Percentiles rank a stretch among this genome's conserved stretches.
Conservation (phyloP, 768 basidiomycete species). For the Ramaria rubella region DNA sequence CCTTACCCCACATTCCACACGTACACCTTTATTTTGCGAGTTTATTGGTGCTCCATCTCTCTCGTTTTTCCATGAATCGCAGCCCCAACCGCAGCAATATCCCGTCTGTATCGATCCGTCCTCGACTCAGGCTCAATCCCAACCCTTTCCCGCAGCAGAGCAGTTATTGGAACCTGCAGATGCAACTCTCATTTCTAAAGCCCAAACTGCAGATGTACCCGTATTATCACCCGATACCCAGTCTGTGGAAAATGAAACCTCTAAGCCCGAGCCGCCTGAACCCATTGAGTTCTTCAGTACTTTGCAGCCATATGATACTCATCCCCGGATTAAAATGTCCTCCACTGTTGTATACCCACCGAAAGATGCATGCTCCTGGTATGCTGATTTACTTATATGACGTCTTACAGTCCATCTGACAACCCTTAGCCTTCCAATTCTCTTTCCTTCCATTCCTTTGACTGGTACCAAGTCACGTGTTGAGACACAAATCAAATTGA, state of each 20-base stretch:
- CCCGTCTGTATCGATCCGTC: background rate
- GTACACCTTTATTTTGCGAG: background rate
- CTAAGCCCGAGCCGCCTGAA: background rate
- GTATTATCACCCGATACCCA: background rate
- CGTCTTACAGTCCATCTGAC: background rate
- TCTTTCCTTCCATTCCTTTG: constrained; percentile 78
- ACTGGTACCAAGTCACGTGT: constrained; percentile 85
- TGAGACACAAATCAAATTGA: constrained; percentile 89
- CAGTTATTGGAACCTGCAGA: background rate
- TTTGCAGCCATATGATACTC: background rate
- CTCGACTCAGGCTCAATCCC: background rate
- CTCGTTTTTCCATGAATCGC: background rate
- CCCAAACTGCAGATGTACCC: background rate
- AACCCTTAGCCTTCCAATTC: constrained; percentile 58
- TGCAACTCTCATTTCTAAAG: background rate
- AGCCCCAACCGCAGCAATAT: background rate
- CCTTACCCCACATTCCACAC: background rate
- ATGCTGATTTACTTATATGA: background rate
- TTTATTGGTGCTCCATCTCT: background rate
- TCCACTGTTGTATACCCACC: constrained; percentile 9
- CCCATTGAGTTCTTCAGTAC: constrained; percentile 6
- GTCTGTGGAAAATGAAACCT: background rate
- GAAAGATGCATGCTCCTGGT: constrained; percentile 3
- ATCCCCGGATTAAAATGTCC: background rate
- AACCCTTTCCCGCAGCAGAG: background rate